Evolutionary conservation across 1,284 basidiomycete species (phyloP).

Genomic region (Vanrija sp.): DNA sequence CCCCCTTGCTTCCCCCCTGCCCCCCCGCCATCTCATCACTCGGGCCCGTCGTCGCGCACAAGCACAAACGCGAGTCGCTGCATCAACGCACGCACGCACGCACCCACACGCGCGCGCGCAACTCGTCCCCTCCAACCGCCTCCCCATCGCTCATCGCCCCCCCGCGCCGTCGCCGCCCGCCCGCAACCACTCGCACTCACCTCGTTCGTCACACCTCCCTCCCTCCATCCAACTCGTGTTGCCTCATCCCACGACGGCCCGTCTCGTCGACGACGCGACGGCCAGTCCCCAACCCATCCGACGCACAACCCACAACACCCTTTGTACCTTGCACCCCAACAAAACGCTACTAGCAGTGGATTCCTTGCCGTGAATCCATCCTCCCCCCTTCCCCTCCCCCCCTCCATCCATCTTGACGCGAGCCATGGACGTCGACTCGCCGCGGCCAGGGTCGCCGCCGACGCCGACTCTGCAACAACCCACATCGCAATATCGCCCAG

Average conservation of each 20-base stretch:
- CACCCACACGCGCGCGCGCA: neutral
- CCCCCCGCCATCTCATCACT: no score
- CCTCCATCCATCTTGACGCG: neutral
- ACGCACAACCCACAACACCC: neutral
- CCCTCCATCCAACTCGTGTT: neutral
- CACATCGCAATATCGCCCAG: slow-evolving; percentile 1
- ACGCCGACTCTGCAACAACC: neutral
- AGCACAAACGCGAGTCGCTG: no score
- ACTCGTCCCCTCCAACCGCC: neutral
- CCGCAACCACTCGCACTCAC: no score
- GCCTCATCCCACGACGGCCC: neutral
- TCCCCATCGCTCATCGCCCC: neutral
- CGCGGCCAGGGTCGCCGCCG: slow-evolving; percentile 12
- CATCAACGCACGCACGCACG: neutral
- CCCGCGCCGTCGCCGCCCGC: neutral
- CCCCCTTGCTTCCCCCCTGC: no score
- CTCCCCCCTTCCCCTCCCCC: neutral
- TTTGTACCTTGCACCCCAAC: neutral
- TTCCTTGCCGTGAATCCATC: neutral
- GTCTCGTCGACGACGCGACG: neutral
- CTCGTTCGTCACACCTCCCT: neutral
- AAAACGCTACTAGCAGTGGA: neutral
- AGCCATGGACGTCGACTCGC: slow-evolving; percentile 18
- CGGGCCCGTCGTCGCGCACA: no score
- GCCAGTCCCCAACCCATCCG: neutral